These are phyloP conservation scores for Papiliotrema nemorosa DNA, from an alignment of 1,284 basidiomycete genomes.

Conservation along the genomic window DNA sequence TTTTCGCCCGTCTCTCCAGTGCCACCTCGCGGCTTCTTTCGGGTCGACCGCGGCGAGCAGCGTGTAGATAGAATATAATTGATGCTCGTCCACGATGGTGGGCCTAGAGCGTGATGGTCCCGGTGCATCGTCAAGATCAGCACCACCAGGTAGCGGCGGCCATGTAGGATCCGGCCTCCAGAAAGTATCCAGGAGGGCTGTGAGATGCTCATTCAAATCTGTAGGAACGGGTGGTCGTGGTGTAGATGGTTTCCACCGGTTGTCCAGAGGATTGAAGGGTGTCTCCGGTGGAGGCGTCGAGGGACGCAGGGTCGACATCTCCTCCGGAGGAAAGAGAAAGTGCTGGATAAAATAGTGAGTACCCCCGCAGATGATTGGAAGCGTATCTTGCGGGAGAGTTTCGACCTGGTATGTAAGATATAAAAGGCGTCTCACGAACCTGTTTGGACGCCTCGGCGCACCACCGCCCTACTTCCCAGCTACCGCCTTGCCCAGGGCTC, in stretches of 20 bases:
- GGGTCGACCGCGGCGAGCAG: slow-evolving; percentile 72
- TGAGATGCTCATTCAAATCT: slow-evolving; percentile 22
- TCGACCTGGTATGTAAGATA: slow-evolving; percentile 36
- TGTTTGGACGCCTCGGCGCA: slow-evolving; percentile 66
- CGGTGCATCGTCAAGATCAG: neutral
- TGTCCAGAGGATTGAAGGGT: slow-evolving; percentile 5
- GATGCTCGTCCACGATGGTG: slow-evolving; percentile 54
- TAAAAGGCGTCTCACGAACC: slow-evolving; percentile 55
- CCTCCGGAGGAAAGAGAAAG: slow-evolving; percentile 63
- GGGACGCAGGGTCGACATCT: slow-evolving; percentile 53
- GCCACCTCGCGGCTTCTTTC: slow-evolving; percentile 77
- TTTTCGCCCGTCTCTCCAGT: slow-evolving; percentile 91
- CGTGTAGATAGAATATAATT: slow-evolving; percentile 61
- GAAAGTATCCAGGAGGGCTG: slow-evolving; percentile 37
- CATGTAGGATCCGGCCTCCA: slow-evolving; percentile 33
- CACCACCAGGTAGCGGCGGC: slow-evolving; percentile 14
- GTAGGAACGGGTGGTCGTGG: slow-evolving; percentile 42
- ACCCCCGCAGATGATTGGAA: slow-evolving; percentile 90
- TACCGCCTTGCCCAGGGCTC: slow-evolving; percentile 77
- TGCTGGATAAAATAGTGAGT: slow-evolving; percentile 98
- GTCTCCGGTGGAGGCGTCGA: neutral
- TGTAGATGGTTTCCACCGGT: slow-evolving; percentile 29
- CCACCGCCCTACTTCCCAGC: slow-evolving; percentile 67
- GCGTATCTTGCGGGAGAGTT: slow-evolving; percentile 44
- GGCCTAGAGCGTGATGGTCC: slow-evolving; percentile 21